Evolutionary conservation across 176 grass and related monocot genomes (phyloP), one percentile per base, ranked within the genome.

Genomic region (Aegilops speltoides): DNA sequence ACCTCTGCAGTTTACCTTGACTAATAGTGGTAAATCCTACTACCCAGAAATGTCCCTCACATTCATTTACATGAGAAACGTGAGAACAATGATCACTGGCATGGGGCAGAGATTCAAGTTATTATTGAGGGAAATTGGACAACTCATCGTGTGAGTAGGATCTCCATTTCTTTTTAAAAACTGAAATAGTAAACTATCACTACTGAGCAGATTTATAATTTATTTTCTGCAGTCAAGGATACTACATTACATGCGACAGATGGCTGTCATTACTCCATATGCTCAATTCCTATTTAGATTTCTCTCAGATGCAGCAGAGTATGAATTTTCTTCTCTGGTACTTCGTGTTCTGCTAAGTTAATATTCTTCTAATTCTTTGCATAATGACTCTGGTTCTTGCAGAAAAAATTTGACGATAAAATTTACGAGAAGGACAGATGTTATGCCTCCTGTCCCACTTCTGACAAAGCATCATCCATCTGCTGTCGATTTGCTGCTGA

Each of bases 211-310:
- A 76, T 46, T 77, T 63, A 26, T 45, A 56, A 37, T 74, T 85
- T 83, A 23, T 88, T 76, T 89, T 19, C 9, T 95, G 65, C 92
- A 98, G 96, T 98, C 91, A 70, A 98, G 86, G 90, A 96, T 98
- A 85, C 86, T 98, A 56, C 93, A 94, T 87, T 98, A 98, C 80
- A 98, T 96, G 96, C 89, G 93, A 20, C 93, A 98, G 85, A 96
- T 98, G 96, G 96, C 93, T 67, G 96, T 98, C 50, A 98, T 98
- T 70, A 98, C 96, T n/a, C 96, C 93, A 85, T 98, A 94, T 77
- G 88, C 96, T 66, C 91, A 98, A 75, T 98, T 98, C 78, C 85
- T 98, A 41, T 96, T 98, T 86, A 94, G 82, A 85, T 98, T 92
- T 86, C 86, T 94, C 46, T 94, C 93, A 77, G 91, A 92, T 86